Base-by-base conservation (phyloP, 2,329 filamentous ascomycete species). In the Colletotrichum sojae region DNA sequence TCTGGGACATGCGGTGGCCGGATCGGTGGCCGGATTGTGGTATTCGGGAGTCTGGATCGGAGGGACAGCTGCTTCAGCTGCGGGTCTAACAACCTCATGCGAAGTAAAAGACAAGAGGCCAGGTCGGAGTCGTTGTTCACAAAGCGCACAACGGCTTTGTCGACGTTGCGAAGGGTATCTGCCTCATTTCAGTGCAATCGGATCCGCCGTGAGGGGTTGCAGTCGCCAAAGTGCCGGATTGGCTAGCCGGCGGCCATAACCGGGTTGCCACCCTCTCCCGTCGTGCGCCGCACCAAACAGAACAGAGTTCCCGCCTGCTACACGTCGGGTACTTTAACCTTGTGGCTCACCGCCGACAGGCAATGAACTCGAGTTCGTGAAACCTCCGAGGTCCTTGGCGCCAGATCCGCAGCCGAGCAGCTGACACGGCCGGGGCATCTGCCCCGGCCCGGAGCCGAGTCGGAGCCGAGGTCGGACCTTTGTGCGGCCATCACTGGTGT, bases 241-340 rank as follows among this genome's bases (percentile, higher is more conserved):
- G 57, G 57, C 16, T 22, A 39, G 57, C 57, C 46, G 46, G 46
- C 27, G 31, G n/a, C 13, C 25, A 31, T 46, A 52, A 40, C 25
- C 57, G 57, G 39, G 48, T 27, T 25, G 39, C 40, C 18, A 40
- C 20, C 56, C 48, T 2, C 25, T 4, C 25, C 5, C n/a, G 6
- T 43, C 40, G 40, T 43, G 40, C 6, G 4, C 27, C 52, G 8
- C 51, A 22, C 25, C 8, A 48, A 58, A 46, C 31, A 36, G 15
- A n/a, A 43, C 40, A 43, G 15, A 43, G 40, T 43, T 43, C 15
- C 31, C 40, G 13, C 43, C 45, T 59, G 27, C 20, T 27, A 22
- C 46, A 20, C 6, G 43, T 48, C 56, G 56, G 45, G 56, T 48
- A 59, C 56, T 25, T 48, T 49, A 59, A 39, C 43, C 43, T 43